A percentile compares a stretch with the other conserved stretches of the same genome.
Evolutionary conservation across 306 rosid species (phyloP).

Genomic region (Pterocarpus macrocarpus): DNA sequence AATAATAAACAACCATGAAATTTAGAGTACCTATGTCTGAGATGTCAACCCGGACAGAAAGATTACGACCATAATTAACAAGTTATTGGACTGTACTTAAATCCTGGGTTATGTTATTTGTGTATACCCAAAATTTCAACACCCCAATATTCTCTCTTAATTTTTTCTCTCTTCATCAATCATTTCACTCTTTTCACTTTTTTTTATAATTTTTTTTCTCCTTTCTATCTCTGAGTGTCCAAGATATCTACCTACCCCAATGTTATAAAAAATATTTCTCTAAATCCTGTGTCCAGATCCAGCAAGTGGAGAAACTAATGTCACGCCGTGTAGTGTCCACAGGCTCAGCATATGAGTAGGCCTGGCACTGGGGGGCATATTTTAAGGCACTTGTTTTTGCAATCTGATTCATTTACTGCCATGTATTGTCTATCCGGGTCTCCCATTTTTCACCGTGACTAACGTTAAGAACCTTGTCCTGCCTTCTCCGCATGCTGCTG

Average conservation of each 20-base stretch:
- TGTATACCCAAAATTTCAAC: too few relatives aligned
- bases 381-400: neutral
- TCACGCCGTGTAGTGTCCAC: neutral
- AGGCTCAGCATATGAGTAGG: slow-evolving; percentile 49
- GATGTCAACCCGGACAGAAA: slow-evolving; percentile 26
- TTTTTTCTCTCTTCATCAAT: too few relatives aligned
- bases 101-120: too few relatives aligned
- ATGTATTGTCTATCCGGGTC: rapidly evolving
- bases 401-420: neutral
- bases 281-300: slow-evolving; percentile 36
- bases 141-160: too few relatives aligned
- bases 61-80: neutral
- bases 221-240: too few relatives aligned
- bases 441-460: slow-evolving; percentile 6
- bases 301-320: neutral
- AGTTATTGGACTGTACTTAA: slow-evolving; percentile 45
- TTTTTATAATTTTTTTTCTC: too few relatives aligned
- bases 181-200: too few relatives aligned
- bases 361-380: slow-evolving; percentile 23
- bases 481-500: neutral
- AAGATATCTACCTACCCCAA: too few relatives aligned
- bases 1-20: neutral
- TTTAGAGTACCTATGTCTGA: slow-evolving; percentile 49
- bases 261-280: too few relatives aligned
- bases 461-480: slow-evolving; percentile 22